These are phyloP conservation scores for Lactarius sanguifluus DNA, from an alignment of 768 basidiomycete genomes.

Conservation along the genomic window DNA sequence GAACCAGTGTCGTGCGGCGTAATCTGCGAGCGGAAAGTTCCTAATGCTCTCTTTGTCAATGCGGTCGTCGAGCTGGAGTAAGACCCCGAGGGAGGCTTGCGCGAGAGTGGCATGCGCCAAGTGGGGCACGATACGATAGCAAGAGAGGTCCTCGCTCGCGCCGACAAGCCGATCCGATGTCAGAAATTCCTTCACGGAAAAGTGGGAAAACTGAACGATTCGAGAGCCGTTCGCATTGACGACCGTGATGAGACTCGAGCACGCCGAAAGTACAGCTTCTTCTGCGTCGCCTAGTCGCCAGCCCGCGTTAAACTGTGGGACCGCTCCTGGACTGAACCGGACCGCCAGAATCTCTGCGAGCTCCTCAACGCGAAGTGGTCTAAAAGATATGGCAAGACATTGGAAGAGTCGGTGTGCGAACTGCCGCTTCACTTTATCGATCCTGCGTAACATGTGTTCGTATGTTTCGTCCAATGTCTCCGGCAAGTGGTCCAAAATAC, in stretches of 20 bases:
- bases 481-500: too few species aligned
- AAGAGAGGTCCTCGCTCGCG: not conserved
- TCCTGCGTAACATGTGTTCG: not conserved
- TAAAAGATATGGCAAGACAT: conserved; percentile 1
- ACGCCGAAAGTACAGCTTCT: not conserved
- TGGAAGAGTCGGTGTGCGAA: conserved; percentile 12
- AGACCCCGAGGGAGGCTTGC: not conserved
- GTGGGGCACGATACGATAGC: not conserved
- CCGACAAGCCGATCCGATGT: not conserved
- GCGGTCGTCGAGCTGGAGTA: not conserved
- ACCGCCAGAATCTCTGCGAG: conserved; percentile 14
- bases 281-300: conserved; percentile 6
- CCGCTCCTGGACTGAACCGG: not conserved
- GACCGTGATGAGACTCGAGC: conserved; percentile 6
- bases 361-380: conserved; percentile 8
- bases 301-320: not conserved
- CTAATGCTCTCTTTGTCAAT: not conserved
- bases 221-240: not conserved
- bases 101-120: conserved; percentile 6
- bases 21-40: not conserved
- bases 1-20: conserved; percentile 5
- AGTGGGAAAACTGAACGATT: conserved; percentile 15
- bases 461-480: too few species aligned
- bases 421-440: not conserved
- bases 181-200: conserved; percentile 18